Base-by-base conservation (phyloP, 345 rosid species). In the Crucihimalaya himalaica region DNA sequence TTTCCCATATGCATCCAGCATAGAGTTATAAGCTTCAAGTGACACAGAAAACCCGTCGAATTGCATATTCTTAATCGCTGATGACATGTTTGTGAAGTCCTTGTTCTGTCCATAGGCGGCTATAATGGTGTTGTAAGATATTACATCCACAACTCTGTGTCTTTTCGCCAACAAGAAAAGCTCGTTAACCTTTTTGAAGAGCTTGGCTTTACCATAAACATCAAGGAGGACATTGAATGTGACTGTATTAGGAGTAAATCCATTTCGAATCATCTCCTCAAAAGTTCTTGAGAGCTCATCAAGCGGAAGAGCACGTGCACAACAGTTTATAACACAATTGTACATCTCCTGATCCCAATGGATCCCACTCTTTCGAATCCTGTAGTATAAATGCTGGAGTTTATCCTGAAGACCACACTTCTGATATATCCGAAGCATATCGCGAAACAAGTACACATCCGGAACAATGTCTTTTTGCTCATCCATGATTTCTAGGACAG, bases 301-400 rank as follows among this genome's bases (percentile, higher is more conserved):
- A 28, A 84, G 80, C 0, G 92, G 86, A 59, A 93, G 83, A 43
- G 97, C 97, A 80, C 84, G 86, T 47, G 94, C 87, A 70, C 98
- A 88, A 58, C 97, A 91, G 81, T 93, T 93, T 77, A 91, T 84
- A 69, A 91, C 81, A 71, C 96, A 93, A 66, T 86, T 88, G 55
- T 91, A 91, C 84, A 86, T 71, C 77, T 93, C 97, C 81, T 89
- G 94, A 82, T 91, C 93, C 98, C 98, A 91, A 60, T 77, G 75
- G 53, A 88, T 43, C 62, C 83, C 84, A 3, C 89, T 89, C 78
- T 82, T 88, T 79, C 84, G 71, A 32, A 86, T 81, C 65, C 81
- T 75, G 73, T 84, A 86, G 74, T 88, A 86, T 16, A 88, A 79
- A 60, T 68, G 71, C 51, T 76, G 72, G 23, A 93, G 81, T 76